Evolutionary conservation across 2,329 filamentous ascomycete species (phyloP).

Genomic region (Apiospora koreana): DNA sequence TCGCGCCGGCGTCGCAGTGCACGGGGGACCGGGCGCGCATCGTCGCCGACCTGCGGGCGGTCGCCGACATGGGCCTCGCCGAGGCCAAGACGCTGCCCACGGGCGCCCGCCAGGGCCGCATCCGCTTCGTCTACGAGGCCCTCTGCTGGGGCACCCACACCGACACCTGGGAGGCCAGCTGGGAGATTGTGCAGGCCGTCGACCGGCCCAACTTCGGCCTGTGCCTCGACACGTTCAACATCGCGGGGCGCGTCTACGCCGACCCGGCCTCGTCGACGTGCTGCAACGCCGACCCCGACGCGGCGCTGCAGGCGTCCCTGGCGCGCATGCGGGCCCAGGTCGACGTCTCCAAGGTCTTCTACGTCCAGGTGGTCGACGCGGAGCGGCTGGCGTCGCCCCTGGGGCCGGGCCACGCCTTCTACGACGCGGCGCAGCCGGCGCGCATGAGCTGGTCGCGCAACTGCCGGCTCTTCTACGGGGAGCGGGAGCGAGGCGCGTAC

Average conservation of each 20-base stretch:
- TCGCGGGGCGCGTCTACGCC: slow-evolving; percentile 69
- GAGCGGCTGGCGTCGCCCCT: slow-evolving; percentile 63
- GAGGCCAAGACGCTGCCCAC: slow-evolving; percentile 35
- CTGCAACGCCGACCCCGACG: slow-evolving; percentile 48
- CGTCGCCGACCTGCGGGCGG: slow-evolving; percentile 60
- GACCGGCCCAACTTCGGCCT: slow-evolving; percentile 73
- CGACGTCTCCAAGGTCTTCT: slow-evolving; percentile 68
- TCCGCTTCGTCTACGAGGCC: slow-evolving; percentile 74
- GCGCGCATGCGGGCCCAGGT: slow-evolving; percentile 53
- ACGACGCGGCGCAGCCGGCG: slow-evolving; percentile 57
- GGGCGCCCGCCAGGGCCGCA: slow-evolving; percentile 34
- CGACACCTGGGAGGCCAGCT: slow-evolving; percentile 72
- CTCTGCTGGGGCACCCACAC: slow-evolving; percentile 72
- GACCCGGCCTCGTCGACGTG: slow-evolving; percentile 59
- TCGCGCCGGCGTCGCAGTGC: slow-evolving; percentile 53
- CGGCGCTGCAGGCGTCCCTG: slow-evolving; percentile 55
- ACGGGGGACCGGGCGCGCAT: slow-evolving; percentile 55
- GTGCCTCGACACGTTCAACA: slow-evolving; percentile 79
- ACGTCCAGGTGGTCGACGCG: slow-evolving; percentile 76
- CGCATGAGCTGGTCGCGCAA: slow-evolving; percentile 82
- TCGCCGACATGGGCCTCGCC: slow-evolving; percentile 66
- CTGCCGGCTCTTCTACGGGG: slow-evolving; percentile 70
- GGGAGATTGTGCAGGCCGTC: slow-evolving; percentile 66
- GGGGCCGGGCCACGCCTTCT: slow-evolving; percentile 55
- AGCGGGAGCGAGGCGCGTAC: slow-evolving; percentile 64